Evolutionary conservation across 257 asterid species (phyloP).

Genomic region (Striga asiatica): DNA sequence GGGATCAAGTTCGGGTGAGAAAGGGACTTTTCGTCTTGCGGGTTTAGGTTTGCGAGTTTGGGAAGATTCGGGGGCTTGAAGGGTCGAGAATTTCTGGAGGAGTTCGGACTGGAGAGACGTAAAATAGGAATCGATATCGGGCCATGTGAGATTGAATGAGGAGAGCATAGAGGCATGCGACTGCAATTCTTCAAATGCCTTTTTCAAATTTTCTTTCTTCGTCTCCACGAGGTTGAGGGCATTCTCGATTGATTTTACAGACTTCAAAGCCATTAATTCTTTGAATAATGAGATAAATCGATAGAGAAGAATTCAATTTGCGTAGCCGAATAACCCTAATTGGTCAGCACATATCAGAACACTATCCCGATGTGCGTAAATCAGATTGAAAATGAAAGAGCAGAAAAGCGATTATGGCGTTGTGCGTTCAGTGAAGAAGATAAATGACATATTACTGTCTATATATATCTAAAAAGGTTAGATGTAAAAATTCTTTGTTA

Average conservation of each 20-base stretch:
- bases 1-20: conserved; percentile 17
- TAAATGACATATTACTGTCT: background rate
- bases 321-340: too few relatives aligned
- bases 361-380: background rate
- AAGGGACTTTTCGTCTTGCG: conserved; percentile 10
- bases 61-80: conserved; percentile 25
- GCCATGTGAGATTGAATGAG: conserved; percentile 28
- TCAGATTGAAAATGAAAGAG: background rate
- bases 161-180: conserved; percentile 22
- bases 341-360: background rate
- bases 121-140: conserved; percentile 39
- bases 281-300: background rate
- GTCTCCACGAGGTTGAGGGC: conserved; percentile 29
- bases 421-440: background rate
- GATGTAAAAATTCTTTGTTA: too few relatives aligned
- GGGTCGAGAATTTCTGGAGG: conserved; percentile 26
- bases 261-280: conserved; percentile 22
- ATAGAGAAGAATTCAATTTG: background rate
- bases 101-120: conserved; percentile 34
- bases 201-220: conserved; percentile 30
- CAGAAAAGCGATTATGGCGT: background rate
- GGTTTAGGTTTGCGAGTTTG: conserved; percentile 9
- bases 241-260: conserved; percentile 22
- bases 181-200: conserved; percentile 28
- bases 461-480: too few relatives aligned